phyloP scores from a whole-genome alignment of 139 green algal genomes.

The Diplosphaera chodatii region DNA sequence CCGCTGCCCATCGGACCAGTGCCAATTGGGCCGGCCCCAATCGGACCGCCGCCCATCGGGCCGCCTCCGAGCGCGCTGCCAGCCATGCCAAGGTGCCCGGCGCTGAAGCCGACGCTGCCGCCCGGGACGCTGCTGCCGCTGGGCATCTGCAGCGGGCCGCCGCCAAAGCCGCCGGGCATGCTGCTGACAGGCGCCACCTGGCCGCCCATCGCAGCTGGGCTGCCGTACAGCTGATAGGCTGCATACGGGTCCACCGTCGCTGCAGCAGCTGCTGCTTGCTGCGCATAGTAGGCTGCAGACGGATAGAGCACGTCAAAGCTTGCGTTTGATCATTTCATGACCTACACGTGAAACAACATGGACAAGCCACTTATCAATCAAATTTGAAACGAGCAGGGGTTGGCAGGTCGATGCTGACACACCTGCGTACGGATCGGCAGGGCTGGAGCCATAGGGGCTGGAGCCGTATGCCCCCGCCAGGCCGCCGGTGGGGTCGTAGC shows the following conservation, averaged over 20 bases:
- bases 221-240: neutral
- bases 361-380: too few relatives aligned
- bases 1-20: too few relatives aligned
- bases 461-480: neutral
- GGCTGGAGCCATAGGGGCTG: neutral
- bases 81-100: neutral
- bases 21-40: too few relatives aligned
- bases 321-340: too few relatives aligned
- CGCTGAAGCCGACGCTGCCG: neutral
- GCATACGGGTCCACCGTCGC: constrained; percentile 8
- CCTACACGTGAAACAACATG: too few relatives aligned
- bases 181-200: neutral
- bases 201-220: neutral
- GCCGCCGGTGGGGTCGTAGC: neutral
- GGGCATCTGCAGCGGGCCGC: neutral
- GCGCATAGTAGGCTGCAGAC: constrained; percentile 15
- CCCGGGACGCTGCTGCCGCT: too few relatives aligned
- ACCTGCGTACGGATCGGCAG: neutral
- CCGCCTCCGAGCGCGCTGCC: too few relatives aligned
- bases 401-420: too few relatives aligned
- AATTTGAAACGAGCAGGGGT: too few relatives aligned
- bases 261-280: neutral
- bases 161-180: constrained; percentile 1
- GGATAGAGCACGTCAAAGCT: too few relatives aligned
- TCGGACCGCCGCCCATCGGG: too few relatives aligned